These are phyloP conservation scores for Gracilariopsis chorda DNA, from an alignment of 23 red algal genomes.

Conservation along the genomic window DNA sequence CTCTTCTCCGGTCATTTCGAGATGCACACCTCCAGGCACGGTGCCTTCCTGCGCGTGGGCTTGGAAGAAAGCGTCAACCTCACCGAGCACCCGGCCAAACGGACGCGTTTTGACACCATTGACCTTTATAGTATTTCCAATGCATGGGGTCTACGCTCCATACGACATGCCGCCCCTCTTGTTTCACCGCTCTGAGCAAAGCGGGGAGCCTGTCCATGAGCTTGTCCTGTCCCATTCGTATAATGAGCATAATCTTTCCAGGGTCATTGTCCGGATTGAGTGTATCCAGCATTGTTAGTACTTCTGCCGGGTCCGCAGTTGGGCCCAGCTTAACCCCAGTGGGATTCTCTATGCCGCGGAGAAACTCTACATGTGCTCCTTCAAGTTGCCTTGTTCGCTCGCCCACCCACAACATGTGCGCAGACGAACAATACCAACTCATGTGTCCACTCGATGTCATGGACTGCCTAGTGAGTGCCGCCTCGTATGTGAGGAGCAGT, in stretches of 20 bases:
- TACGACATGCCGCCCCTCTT: constrained; percentile 70
- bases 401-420: constrained; percentile 87
- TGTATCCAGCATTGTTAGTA: constrained; percentile 63
- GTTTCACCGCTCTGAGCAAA: constrained; percentile 71
- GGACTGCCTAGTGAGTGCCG: constrained; percentile 52
- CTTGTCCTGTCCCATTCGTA: constrained; percentile 73
- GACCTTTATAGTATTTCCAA: constrained; percentile 81
- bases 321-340: constrained; percentile 77
- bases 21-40: constrained; percentile 81
- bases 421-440: constrained; percentile 51
- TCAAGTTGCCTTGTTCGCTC: constrained; percentile 87
- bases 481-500: constrained; percentile 91
- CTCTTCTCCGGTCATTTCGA: constrained; percentile 92
- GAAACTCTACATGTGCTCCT: constrained; percentile 92
- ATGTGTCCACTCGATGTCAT: background rate
- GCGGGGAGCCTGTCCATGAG: constrained; percentile 72
- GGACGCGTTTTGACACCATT: constrained; percentile 74
- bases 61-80: constrained; percentile 89
- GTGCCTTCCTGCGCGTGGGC: constrained; percentile 70
- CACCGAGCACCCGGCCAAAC: constrained; percentile 66
- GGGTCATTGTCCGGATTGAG: constrained; percentile 84
- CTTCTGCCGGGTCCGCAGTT: constrained; percentile 33
- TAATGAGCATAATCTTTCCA: constrained; percentile 82
- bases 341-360: constrained; percentile 87
- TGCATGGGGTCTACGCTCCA: constrained; percentile 96